phyloP scores from a whole-genome alignment of 148 eudicot species.

The Salicornia ramosissima region DNA sequence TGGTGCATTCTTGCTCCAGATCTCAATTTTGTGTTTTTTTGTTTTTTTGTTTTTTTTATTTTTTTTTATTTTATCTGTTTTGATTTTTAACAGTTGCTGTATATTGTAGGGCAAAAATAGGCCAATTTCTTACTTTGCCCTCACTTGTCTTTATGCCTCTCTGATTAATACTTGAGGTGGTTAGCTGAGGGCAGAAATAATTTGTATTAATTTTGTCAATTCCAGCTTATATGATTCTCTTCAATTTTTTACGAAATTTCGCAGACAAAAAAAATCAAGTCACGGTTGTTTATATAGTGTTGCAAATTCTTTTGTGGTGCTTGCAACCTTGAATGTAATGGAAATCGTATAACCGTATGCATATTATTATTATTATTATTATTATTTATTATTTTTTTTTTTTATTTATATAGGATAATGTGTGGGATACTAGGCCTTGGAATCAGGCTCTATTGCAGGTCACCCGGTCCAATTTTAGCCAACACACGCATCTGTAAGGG shows the following conservation, averaged over 20 bases:
- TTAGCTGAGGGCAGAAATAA: slow-evolving; percentile 10
- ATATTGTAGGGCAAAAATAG: slow-evolving; percentile 15
- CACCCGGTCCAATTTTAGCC: too few species aligned
- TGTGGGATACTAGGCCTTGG: too few species aligned
- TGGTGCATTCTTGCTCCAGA: neutral
- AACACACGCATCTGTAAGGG: too few species aligned
- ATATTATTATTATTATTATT: too few species aligned
- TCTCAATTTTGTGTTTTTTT: slow-evolving; percentile 11
- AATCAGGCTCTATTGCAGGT: too few species aligned
- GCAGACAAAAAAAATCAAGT: neutral
- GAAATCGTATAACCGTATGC: too few species aligned
- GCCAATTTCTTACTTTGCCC: slow-evolving; percentile 13
- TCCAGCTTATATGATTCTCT: slow-evolving; percentile 8
- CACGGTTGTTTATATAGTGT: too few species aligned
- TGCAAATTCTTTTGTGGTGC: too few species aligned
- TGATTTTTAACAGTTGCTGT: slow-evolving; percentile 21
- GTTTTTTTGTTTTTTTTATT: too few species aligned
- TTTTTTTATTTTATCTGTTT: neutral
- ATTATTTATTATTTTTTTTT: too few species aligned
- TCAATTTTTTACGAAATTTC: neutral
- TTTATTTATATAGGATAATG: too few species aligned
- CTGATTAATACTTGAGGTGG: neutral
- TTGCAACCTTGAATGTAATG: too few species aligned
- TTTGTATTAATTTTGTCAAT: neutral
- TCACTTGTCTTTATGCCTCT: neutral